A percentile compares a stretch with the other conserved stretches of the same genome.
These are phyloP conservation scores for Tolypocladium ovalisporum DNA, from an alignment of 2,329 filamentous ascomycete genomes.

Conservation along the genomic window DNA sequence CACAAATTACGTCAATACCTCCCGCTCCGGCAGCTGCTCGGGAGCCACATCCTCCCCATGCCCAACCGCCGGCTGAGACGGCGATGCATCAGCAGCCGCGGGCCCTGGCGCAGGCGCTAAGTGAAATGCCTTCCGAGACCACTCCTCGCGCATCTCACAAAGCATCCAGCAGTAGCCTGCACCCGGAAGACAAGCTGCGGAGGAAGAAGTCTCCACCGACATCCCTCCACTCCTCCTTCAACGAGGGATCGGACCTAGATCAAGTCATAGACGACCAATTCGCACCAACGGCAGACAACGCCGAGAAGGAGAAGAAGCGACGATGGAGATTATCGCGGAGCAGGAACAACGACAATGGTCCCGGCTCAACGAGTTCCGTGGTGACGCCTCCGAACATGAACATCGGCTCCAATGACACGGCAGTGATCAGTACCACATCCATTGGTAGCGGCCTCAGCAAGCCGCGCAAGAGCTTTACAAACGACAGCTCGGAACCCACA, in stretches of 20 bases:
- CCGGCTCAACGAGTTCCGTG: slow-evolving; percentile 26
- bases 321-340: slow-evolving; percentile 62
- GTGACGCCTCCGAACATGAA: slow-evolving; percentile 32
- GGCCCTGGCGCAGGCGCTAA: slow-evolving; percentile 9
- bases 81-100: slow-evolving; percentile 7
- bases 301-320: slow-evolving; percentile 59
- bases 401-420: slow-evolving; percentile 51
- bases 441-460: slow-evolving; percentile 49
- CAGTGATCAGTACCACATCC: slow-evolving; percentile 57
- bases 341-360: slow-evolving; percentile 44
- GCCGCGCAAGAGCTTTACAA: slow-evolving; percentile 37
- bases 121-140: slow-evolving; percentile 29
- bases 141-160: slow-evolving; percentile 36
- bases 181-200: slow-evolving; percentile 41
- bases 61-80: background rate
- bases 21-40: background rate
- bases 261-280: slow-evolving; percentile 48
- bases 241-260: slow-evolving; percentile 74
- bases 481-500: slow-evolving; percentile 36
- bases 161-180: slow-evolving; percentile 27
- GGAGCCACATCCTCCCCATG: background rate
- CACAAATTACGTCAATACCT: background rate
- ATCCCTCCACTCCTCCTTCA: slow-evolving; percentile 66
- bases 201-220: slow-evolving; percentile 63
- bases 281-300: slow-evolving; percentile 24